These are phyloP conservation scores for Ophiocordyceps robertsii DNA, from an alignment of 2,329 filamentous ascomycete genomes.

Conservation along the genomic window DNA sequence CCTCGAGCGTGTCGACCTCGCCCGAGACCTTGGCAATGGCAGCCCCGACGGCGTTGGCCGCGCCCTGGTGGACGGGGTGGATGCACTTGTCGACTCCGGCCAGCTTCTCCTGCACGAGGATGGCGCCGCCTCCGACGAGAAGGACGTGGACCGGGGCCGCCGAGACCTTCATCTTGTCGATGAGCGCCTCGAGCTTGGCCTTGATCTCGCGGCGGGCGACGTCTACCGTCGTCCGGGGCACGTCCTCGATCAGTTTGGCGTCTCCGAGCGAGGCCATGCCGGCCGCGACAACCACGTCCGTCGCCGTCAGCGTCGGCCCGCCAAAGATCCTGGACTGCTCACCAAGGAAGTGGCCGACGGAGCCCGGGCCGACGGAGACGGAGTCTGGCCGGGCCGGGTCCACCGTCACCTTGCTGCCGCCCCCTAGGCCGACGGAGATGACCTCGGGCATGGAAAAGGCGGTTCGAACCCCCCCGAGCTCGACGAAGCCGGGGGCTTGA, in stretches of 20 bases:
- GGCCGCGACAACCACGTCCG: conserved; percentile 32
- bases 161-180: conserved; percentile 44
- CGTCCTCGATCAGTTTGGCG: conserved; percentile 10
- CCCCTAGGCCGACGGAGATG: conserved; percentile 41
- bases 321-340: conserved; percentile 37
- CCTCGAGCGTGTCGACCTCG: conserved; percentile 37
- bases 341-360: conserved; percentile 37
- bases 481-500: conserved; percentile 43
- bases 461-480: conserved; percentile 43
- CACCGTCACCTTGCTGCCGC: conserved; percentile 26
- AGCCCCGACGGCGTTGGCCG: conserved; percentile 47
- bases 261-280: conserved; percentile 19
- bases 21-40: conserved; percentile 43
- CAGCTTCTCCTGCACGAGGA: conserved; percentile 34
- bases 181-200: conserved; percentile 31
- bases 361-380: conserved; percentile 40
- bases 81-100: conserved; percentile 36
- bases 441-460: conserved; percentile 46
- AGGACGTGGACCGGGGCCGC: conserved; percentile 36
- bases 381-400: conserved; percentile 11
- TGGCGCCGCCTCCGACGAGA: conserved; percentile 43
- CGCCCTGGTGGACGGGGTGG: conserved; percentile 36
- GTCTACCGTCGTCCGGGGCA: conserved; percentile 9
- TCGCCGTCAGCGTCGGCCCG: conserved; percentile 36
- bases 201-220: conserved; percentile 22